Evolutionary conservation across 2,329 filamentous ascomycete genomes (phyloP).

Genomic region (Phialocephala subalpina): DNA sequence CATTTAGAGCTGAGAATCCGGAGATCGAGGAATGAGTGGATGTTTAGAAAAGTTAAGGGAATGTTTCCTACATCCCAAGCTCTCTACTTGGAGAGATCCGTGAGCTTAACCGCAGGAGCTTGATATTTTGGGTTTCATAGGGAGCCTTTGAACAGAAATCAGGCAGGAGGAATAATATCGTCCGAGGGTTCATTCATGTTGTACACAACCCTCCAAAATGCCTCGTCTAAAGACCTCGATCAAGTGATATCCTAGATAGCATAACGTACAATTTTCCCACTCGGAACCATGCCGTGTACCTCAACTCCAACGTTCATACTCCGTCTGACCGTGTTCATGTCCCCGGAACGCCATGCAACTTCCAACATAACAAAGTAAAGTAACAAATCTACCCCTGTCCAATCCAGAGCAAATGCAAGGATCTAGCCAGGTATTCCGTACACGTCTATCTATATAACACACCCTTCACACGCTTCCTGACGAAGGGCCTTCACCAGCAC

Average conservation of each 20-base stretch:
- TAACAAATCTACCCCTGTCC: background rate
- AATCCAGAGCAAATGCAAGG: conserved; percentile 4
- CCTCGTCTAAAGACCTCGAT: background rate
- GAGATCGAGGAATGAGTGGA: too few relatives aligned
- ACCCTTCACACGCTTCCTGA: background rate
- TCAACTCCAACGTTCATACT: background rate
- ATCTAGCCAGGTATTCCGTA: background rate
- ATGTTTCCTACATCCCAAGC: too few relatives aligned
- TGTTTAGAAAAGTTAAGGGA: too few relatives aligned
- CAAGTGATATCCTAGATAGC: conserved; percentile 7
- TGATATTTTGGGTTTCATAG: too few relatives aligned
- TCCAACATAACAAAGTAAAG: background rate
- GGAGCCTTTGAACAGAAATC: background rate
- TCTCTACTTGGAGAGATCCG: too few relatives aligned
- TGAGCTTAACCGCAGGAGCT: too few relatives aligned
- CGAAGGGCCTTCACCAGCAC: conserved; percentile 16
- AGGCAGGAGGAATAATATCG: background rate
- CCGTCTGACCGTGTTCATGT: background rate
- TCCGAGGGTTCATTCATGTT: background rate
- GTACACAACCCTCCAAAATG: background rate
- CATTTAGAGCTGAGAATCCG: too few relatives aligned
- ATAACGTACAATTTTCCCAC: background rate
- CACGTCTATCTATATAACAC: conserved; percentile 4
- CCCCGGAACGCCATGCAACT: conserved; percentile 5
- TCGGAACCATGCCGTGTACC: background rate